A percentile compares a stretch with the other conserved stretches of the same genome.
These are phyloP conservation scores for Malus sieversii DNA, from an alignment of 306 rosid species.

Conservation along the genomic window DNA sequence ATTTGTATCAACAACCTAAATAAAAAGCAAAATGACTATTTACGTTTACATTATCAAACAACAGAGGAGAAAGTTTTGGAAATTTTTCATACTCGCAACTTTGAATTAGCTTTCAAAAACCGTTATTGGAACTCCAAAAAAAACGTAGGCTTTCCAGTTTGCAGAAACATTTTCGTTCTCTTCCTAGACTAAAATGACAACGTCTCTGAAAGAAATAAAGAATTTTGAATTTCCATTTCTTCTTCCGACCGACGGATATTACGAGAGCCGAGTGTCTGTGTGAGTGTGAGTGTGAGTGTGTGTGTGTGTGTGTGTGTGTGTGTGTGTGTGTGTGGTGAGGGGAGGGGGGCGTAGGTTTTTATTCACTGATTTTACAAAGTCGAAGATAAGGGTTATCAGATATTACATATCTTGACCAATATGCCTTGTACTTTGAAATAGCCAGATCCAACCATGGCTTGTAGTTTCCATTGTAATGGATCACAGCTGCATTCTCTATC, in stretches of 20 bases:
- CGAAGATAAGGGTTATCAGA: conserved; percentile 66
- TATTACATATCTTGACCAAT: conserved; percentile 83
- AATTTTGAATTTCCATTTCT: not conserved
- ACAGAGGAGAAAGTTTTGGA: not conserved
- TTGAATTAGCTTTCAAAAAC: no score
- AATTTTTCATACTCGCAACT: not conserved
- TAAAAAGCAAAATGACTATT: not conserved
- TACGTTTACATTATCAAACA: no score
- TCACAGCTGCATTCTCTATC: conserved; percentile 76
- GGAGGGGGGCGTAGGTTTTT: not conserved
- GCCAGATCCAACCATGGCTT: conserved; percentile 97
- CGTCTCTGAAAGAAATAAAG: not conserved
- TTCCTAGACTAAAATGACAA: not conserved
- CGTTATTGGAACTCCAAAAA: no score
- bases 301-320: not conserved
- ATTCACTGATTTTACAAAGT: conserved; percentile 54
- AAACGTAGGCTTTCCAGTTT: no score
- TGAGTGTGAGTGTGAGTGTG: no score
- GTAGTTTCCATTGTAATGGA: conserved; percentile 97
- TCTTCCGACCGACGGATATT: not conserved
- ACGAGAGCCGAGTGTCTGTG: not conserved
- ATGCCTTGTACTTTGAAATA: conserved; percentile 78
- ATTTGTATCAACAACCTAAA: no score
- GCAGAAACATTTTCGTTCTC: not conserved
- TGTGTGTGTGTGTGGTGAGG: not conserved